Base-by-base conservation (phyloP, 495 filamentous ascomycete genomes). In the Hyaloscypha hepaticicola region DNA sequence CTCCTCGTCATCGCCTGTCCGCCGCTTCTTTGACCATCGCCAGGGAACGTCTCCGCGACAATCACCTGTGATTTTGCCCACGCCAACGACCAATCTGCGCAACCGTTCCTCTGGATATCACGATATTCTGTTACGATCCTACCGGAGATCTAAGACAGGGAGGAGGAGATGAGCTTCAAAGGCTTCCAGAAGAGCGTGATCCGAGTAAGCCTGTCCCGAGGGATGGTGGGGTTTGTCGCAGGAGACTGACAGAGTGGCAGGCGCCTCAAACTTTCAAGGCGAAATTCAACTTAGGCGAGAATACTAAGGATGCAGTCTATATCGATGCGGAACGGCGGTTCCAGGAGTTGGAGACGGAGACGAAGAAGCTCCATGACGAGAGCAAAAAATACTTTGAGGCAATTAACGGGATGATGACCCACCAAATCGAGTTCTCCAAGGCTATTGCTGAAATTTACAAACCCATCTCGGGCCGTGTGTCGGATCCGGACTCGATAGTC, bases 391-490 rank as follows among this genome's bases (percentile, higher is more conserved):
- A 99, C 77, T 97, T 95, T 69, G 87, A 96, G 48, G 92, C 95
- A 73, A 97, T 99, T 75, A 98, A 98, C 77, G 91, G 92, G 80
- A 99, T 99, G 95, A 80, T 99, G 69, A 87, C 80, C 76, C 92
- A 97, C 78, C 95, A 99, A 77, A 97, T 98, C 81, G 96, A 96
- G 76, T 99, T 99, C 81, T 96, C 93, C 69, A 88, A 96, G 79
- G 91, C 92, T 34, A 89, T 95, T 77, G 88, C 88, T 53, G 96
- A 99, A 77, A 88, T 99, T 68, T 99, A 99, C 81, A 97, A 96
- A 73, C 95, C 95, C 55, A 98, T 99, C 68, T 97, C 93, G 65
- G 95, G 95, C 22, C 90, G 94, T 65, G 83, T 96, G 72, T 97
- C 94, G 38, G 95, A 98, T 78, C 96, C 95, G 29, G 90, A 93